Base-by-base conservation (phyloP, 192 early-diverging fungal species). In the Podochytrium sp. region DNA sequence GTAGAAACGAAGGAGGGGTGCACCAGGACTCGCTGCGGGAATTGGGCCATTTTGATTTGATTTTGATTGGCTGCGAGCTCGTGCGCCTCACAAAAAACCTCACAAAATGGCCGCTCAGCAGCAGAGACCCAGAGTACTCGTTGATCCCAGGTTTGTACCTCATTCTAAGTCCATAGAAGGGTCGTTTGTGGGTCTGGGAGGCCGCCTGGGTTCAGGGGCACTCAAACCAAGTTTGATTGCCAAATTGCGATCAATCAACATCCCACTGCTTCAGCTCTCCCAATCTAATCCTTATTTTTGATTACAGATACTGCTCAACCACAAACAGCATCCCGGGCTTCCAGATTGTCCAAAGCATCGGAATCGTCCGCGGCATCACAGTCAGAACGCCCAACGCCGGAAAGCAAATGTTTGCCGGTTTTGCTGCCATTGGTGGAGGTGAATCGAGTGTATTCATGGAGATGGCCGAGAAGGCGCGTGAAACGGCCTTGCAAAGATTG, bases 381-480 rank as follows among this genome's bases (percentile, higher is more conserved):
- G 61, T 63, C 29, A 29, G 61, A 38, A 63, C 60, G 56, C 65
- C 50, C 2, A 47, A 67, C n/a, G 29, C 52, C 32, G 65, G 65
- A 32, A 67, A 67, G 33, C n/a, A 18, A 53, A 25, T 67, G 29
- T 67, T 55, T 33, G 65, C 43, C 1, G 65, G 65, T 16, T 67
- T 33, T 53, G 65, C 65, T 25, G 16, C 65, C 0, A 14, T 71
- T n/a, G 71, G 58, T 25, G 71, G 71, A 12, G 71, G 59, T 18
- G 58, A 73, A 41, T 40, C 29, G 23, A 32, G 39, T 4, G 58
- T 73, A 33, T 73, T 41, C 35, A 64, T 73, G 58, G 71, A 73
- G 40, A 66, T 73, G 60, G 71, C 71, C 30, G 71, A 73, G 34
- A 73, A 73, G 49, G 34, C 71, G 20, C 56, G 71, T 40, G 71